Percentiles rank a stretch among this genome's conserved stretches.
Evolutionary conservation across 371 early-diverging fungal genomes (phyloP).

Genomic region (Mortierella sp.): DNA sequence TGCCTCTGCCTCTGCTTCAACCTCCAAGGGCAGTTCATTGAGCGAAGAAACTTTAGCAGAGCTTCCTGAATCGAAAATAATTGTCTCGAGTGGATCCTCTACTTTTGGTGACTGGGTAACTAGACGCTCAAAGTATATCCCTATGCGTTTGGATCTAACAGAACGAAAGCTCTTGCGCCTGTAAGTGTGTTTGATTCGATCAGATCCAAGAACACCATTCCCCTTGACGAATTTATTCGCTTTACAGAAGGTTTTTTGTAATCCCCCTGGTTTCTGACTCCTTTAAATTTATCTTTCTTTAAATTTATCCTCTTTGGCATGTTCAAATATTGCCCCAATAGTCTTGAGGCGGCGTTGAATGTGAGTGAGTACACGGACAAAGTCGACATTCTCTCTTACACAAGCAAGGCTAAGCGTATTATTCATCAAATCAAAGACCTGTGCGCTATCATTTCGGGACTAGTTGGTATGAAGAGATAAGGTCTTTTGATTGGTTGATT

Average conservation of each 20-base stretch:
- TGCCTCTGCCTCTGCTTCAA: slow-evolving; percentile 31
- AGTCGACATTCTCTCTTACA: slow-evolving; percentile 89
- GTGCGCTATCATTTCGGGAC: slow-evolving; percentile 93
- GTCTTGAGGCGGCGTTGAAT: slow-evolving; percentile 91
- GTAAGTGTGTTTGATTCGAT: slow-evolving; percentile 56
- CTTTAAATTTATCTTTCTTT: neutral
- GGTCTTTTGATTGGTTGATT: neutral
- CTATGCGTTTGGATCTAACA: slow-evolving; percentile 85
- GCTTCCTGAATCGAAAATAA: slow-evolving; percentile 53
- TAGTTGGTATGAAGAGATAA: slow-evolving; percentile 64
- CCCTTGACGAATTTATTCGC: slow-evolving; percentile 5
- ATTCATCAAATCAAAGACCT: slow-evolving; percentile 95
- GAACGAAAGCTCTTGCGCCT: slow-evolving; percentile 93
- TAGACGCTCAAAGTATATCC: slow-evolving; percentile 92
- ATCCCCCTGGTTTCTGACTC: slow-evolving; percentile 3
- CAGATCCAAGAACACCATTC: neutral
- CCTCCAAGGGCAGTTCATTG: slow-evolving; percentile 45
- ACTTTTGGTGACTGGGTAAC: slow-evolving; percentile 81
- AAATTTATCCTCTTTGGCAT: neutral
- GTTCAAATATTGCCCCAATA: slow-evolving; percentile 8
- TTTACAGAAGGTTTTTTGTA: neutral
- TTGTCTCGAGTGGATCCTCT: slow-evolving; percentile 56
- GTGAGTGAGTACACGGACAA: slow-evolving; percentile 91
- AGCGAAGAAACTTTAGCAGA: slow-evolving; percentile 46
- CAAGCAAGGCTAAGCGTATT: slow-evolving; percentile 89